These are phyloP conservation scores for Paramecium bursaria DNA, from an alignment of 73 alveolate species.

Conservation along the genomic window DNA sequence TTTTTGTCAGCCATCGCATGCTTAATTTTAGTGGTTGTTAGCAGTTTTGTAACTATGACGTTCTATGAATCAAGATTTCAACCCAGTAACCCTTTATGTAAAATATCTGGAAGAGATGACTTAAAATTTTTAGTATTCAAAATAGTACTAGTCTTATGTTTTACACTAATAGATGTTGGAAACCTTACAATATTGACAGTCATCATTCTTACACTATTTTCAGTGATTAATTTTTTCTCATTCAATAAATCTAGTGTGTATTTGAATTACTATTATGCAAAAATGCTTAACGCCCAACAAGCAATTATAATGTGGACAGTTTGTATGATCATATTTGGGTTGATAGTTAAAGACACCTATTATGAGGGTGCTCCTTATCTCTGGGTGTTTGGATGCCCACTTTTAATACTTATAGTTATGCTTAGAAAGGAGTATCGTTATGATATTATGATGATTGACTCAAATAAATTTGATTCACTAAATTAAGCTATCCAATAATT, in stretches of 20 bases:
- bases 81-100: conserved; percentile 60
- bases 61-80: conserved; percentile 60
- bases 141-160: conserved; percentile 50
- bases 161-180: conserved; percentile 56
- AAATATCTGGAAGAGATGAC: conserved; percentile 70
- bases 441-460: conserved; percentile 70
- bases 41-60: conserved; percentile 53
- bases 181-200: conserved; percentile 49
- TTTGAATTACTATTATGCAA: conserved; percentile 53
- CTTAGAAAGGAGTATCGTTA: conserved; percentile 66
- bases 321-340: conserved; percentile 64
- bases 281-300: conserved; percentile 55
- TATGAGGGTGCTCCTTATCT: conserved; percentile 66
- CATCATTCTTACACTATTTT: conserved; percentile 59
- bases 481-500: conserved; percentile 59
- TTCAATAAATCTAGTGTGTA: conserved; percentile 60
- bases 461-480: conserved; percentile 68
- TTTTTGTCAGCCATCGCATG: conserved; percentile 58
- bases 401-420: conserved; percentile 58
- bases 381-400: conserved; percentile 68
- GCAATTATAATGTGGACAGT: conserved; percentile 69
- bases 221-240: conserved; percentile 54
- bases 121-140: conserved; percentile 56
- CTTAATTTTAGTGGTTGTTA: neutral
- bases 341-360: conserved; percentile 58